A percentile compares a stretch with the other conserved stretches of the same genome.
Conservation (phyloP, 495 filamentous ascomycete genomes). For the Corynascus novoguineensis region DNA sequence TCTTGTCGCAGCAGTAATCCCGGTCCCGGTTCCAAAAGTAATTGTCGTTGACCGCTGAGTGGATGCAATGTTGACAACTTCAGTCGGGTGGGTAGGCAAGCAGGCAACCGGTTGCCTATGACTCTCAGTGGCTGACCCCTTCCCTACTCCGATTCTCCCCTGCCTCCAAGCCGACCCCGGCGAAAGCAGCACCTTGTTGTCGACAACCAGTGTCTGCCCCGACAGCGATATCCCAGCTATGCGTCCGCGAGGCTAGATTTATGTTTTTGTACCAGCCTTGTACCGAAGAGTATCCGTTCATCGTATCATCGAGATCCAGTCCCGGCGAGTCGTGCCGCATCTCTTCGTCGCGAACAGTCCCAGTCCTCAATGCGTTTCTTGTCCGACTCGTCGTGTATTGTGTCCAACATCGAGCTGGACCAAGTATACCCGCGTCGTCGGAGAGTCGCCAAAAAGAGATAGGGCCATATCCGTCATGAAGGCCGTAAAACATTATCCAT, state of each 20-base stretch:
- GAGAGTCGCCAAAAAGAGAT: constrained; percentile 31
- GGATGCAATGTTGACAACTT: neutral
- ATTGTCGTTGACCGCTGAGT: neutral
- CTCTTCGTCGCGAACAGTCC: constrained; percentile 23
- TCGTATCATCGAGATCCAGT: constrained; percentile 18
- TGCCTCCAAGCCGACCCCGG: constrained; percentile 4
- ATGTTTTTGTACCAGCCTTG: constrained; percentile 18
- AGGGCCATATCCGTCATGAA: constrained; percentile 34
- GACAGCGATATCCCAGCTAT: constrained; percentile 36
- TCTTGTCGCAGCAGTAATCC: constrained; percentile 23
- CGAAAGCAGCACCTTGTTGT: constrained; percentile 29
- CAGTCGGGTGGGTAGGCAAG: neutral
- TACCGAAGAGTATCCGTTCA: constrained; percentile 23
- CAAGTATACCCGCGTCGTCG: constrained; percentile 20
- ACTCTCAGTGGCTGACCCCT: neutral
- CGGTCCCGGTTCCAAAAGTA: constrained; percentile 8
- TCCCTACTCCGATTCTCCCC: constrained; percentile 1
- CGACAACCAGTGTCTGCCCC: constrained; percentile 45
- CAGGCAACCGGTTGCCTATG: constrained; percentile 17
- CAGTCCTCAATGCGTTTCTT: constrained; percentile 19
- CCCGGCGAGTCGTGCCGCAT: constrained; percentile 26
- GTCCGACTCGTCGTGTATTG: constrained; percentile 22
- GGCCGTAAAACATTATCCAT: constrained; percentile 43
- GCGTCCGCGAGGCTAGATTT: constrained; percentile 31
- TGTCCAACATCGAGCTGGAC: constrained; percentile 38